Percentiles rank a stretch among this genome's conserved stretches.
phyloP scores from a whole-genome alignment of 805 yeast genomes.

The Barnettozyma vustinii region DNA sequence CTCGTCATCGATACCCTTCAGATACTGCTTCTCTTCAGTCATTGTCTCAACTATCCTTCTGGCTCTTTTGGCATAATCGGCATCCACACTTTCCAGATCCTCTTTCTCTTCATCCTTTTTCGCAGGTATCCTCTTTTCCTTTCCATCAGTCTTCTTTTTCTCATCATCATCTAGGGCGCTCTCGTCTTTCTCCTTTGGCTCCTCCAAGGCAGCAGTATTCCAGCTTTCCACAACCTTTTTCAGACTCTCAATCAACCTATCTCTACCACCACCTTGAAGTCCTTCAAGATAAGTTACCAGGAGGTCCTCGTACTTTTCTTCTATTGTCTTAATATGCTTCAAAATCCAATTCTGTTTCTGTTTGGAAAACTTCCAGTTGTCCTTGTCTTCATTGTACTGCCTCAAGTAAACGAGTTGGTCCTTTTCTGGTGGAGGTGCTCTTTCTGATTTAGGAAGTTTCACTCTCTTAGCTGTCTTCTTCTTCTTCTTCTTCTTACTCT shows the following conservation, averaged over 20 bases:
- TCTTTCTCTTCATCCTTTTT: slow-evolving; percentile 6
- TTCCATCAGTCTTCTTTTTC: background rate
- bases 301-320: slow-evolving; percentile 45
- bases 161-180: background rate
- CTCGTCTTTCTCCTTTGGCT: background rate
- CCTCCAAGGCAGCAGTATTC: background rate
- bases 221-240: slow-evolving; percentile 31
- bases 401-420: slow-evolving; percentile 67
- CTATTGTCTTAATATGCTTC: slow-evolving; percentile 51
- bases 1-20: slow-evolving; percentile 16
- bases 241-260: slow-evolving; percentile 54
- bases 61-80: slow-evolving; percentile 24
- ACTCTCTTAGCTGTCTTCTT: slow-evolving; percentile 65
- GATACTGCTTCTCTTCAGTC: slow-evolving; percentile 14
- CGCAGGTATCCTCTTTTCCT: background rate
- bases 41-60: slow-evolving; percentile 19
- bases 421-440: slow-evolving; percentile 68
- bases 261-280: slow-evolving; percentile 65
- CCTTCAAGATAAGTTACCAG: slow-evolving; percentile 50
- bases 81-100: slow-evolving; percentile 23
- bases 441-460: slow-evolving; percentile 62
- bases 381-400: slow-evolving; percentile 49
- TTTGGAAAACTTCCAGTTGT: slow-evolving; percentile 77
- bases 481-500: slow-evolving; percentile 11
- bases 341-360: slow-evolving; percentile 85